Evolutionary conservation across 768 basidiomycete genomes (phyloP).

Genomic region (Termitomyces sp.): DNA sequence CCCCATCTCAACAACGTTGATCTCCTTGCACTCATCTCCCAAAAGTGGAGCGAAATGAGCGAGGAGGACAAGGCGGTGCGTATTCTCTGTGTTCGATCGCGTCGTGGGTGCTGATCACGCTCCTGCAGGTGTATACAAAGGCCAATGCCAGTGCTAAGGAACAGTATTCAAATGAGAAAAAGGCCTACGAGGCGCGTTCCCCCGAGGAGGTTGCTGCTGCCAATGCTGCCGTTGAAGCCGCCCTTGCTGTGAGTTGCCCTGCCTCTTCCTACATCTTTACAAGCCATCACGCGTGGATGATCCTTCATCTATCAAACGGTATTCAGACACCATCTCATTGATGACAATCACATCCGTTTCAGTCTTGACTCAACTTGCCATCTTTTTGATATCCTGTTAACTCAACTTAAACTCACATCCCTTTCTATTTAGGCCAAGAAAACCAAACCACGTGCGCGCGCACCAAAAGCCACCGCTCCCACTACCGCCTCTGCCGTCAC

Average conservation of each 20-base stretch:
- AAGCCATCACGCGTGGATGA: neutral
- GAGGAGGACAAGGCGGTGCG: constrained; percentile 72
- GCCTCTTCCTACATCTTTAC: neutral
- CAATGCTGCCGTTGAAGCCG: constrained; percentile 37
- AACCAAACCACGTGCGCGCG: constrained; percentile 10
- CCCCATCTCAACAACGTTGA: constrained; percentile 67
- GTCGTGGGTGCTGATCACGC: constrained; percentile 1
- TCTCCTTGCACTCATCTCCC: constrained; percentile 63
- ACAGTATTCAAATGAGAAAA: constrained; percentile 57
- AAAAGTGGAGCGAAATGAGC: constrained; percentile 66
- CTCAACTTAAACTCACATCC: neutral
- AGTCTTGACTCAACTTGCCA: too few relatives aligned
- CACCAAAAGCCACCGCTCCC: constrained; percentile 4
- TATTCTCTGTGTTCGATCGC: constrained; percentile 15
- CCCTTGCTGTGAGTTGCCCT: constrained; percentile 24
- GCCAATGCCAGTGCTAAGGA: constrained; percentile 55
- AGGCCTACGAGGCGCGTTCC: constrained; percentile 54
- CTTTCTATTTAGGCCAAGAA: constrained; percentile 18
- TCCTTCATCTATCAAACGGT: neutral
- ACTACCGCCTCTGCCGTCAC: neutral
- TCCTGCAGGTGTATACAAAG: constrained; percentile 45
- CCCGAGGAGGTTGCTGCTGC: constrained; percentile 43
- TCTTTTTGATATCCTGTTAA: neutral
- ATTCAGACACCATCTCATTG: neutral
- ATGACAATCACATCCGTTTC: neutral